Evolutionary conservation across 306 rosid genomes (phyloP).

Genomic region (Begonia masoniana): DNA sequence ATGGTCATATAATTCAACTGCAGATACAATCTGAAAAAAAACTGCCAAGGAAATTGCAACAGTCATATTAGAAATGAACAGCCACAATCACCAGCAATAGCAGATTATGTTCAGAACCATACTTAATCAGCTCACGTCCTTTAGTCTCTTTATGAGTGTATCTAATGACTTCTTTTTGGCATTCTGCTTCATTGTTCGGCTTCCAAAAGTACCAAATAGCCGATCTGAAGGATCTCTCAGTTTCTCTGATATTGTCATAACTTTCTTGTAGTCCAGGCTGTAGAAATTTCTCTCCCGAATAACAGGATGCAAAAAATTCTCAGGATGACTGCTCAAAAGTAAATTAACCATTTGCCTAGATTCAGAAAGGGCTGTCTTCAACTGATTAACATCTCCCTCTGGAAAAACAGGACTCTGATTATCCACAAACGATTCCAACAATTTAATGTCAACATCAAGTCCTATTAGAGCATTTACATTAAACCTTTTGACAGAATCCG

Average conservation of each 20-base stretch:
- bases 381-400: constrained; percentile 66
- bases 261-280: constrained; percentile 64
- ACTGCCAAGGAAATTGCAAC: no score
- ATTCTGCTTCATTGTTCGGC: constrained; percentile 77
- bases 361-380: constrained; percentile 61
- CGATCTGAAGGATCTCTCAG: constrained; percentile 85
- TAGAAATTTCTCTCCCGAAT: constrained; percentile 91
- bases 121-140: constrained; percentile 58
- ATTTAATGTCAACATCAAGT: constrained; percentile 65
- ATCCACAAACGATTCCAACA: constrained; percentile 88
- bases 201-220: constrained; percentile 84
- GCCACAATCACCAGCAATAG: constrained; percentile 25
- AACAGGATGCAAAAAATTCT: constrained; percentile 83
- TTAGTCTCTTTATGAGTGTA: constrained; percentile 74
- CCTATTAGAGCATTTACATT: constrained; percentile 58
- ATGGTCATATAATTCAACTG: no score
- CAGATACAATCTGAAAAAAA: no score
- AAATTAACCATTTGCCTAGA: constrained; percentile 71
- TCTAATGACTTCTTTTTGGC: constrained; percentile 90
- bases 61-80: no score
- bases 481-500: constrained; percentile 80
- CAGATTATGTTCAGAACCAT: neutral
- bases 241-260: constrained; percentile 67
- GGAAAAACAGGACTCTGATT: constrained; percentile 57
- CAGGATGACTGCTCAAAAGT: constrained; percentile 84